phyloP scores from a whole-genome alignment of 495 filamentous ascomycete species.

The Penicillium nucicola region DNA sequence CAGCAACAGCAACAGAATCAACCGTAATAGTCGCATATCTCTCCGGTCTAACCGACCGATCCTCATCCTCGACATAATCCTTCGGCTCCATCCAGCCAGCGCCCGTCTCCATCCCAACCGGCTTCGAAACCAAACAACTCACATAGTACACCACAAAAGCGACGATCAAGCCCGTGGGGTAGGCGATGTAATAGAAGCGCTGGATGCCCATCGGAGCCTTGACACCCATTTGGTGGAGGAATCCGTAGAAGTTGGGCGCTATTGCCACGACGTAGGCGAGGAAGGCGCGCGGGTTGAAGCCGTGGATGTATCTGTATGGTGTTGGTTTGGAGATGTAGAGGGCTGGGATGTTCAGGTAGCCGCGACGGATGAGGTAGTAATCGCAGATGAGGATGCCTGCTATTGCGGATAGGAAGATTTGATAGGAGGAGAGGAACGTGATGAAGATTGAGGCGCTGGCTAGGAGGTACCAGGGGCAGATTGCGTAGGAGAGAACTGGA shows the following conservation, averaged over 20 bases:
- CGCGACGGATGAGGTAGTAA: constrained; percentile 31
- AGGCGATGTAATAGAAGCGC: constrained; percentile 35
- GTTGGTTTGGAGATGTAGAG: constrained; percentile 22
- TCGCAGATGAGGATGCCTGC: constrained; percentile 29
- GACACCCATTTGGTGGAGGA: constrained; percentile 37
- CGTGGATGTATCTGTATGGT: constrained; percentile 19
- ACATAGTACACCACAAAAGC: constrained; percentile 26
- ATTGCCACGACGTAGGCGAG: constrained; percentile 24
- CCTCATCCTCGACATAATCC: constrained; percentile 29
- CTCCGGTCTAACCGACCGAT: constrained; percentile 1
- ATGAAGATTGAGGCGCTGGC: constrained; percentile 28
- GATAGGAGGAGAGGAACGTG: constrained; percentile 32
- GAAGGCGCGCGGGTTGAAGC: constrained; percentile 25
- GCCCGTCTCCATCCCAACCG: constrained; percentile 14
- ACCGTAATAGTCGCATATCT: background rate
- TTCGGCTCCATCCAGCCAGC: constrained; percentile 32
- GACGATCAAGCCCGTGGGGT: constrained; percentile 27
- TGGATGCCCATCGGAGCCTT: constrained; percentile 24
- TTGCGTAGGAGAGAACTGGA: constrained; percentile 25
- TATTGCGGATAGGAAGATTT: constrained; percentile 32
- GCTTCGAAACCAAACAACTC: constrained; percentile 7
- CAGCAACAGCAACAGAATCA: background rate
- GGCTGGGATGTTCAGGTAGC: constrained; percentile 22
- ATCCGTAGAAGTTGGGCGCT: constrained; percentile 34
- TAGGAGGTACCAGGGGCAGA: constrained; percentile 35